A percentile compares a stretch with the other conserved stretches of the same genome.
These are phyloP conservation scores for Trypanosoma cruzi DNA, from an alignment of 208 protist species.

Conservation along the genomic window DNA sequence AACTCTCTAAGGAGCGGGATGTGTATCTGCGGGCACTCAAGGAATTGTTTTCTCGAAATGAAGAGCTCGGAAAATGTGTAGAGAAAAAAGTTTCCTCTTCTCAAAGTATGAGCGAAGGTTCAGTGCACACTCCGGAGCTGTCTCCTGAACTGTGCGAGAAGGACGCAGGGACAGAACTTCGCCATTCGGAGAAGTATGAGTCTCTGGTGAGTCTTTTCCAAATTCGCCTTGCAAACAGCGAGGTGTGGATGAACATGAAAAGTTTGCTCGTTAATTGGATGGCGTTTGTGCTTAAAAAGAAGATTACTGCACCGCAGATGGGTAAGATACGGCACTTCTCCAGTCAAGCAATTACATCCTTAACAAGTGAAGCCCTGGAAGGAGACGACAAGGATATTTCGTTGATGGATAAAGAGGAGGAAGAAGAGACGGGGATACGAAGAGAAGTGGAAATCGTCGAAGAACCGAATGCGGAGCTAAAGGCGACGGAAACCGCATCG, in stretches of 20 bases:
- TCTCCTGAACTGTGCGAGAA: neutral
- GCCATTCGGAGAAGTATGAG: neutral
- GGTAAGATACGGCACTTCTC: neutral
- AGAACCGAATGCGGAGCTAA: neutral
- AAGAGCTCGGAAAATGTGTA: neutral
- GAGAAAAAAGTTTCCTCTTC: neutral
- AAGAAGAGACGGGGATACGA: neutral
- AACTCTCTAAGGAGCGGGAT: neutral
- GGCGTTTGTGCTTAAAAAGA: constrained; percentile 1
- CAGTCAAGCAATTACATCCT: neutral
- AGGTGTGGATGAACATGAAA: neutral
- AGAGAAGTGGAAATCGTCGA: neutral
- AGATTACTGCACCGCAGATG: neutral
- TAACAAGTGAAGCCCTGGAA: constrained; percentile 8
- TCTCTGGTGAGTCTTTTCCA: constrained; percentile 1
- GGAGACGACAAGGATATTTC: neutral
- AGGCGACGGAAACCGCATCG: neutral
- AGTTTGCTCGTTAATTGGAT: neutral
- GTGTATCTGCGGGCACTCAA: neutral
- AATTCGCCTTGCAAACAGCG: neutral
- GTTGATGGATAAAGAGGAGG: constrained; percentile 1
- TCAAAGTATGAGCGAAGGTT: neutral
- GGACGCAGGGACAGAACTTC: neutral
- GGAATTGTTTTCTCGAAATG: neutral
- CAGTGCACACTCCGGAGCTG: neutral